Conservation (phyloP, 257 asterid genomes). For the Solanum gandarillasii region DNA sequence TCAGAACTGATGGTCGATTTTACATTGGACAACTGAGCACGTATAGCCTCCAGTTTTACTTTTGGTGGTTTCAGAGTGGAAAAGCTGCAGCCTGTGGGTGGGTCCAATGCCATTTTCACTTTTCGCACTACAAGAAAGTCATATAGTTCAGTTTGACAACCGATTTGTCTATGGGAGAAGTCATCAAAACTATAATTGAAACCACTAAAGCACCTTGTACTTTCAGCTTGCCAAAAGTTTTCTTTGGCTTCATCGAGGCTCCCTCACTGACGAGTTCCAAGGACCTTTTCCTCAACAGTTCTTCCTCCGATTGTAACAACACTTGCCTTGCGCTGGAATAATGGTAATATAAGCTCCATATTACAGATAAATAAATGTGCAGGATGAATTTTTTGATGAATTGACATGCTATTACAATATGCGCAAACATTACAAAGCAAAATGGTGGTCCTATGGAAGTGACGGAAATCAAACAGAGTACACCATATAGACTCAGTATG, state of each 20-base stretch:
- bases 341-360: neutral
- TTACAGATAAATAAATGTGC: neutral
- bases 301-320: constrained; percentile 83
- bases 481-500: neutral
- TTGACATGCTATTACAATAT: neutral
- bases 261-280: constrained; percentile 73
- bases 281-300: constrained; percentile 51
- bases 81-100: constrained; percentile 80
- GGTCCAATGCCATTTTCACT: constrained; percentile 80
- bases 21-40: constrained; percentile 49
- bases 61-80: constrained; percentile 49
- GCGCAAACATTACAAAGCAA: neutral
- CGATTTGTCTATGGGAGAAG: neutral
- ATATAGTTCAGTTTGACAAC: neutral
- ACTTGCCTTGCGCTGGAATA: constrained; percentile 49
- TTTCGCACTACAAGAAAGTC: constrained; percentile 55
- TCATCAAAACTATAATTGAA: neutral
- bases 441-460: neutral
- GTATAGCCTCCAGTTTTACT: constrained; percentile 54
- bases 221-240: constrained; percentile 77
- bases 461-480: neutral
- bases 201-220: constrained; percentile 52
- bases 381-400: neutral
- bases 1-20: constrained; percentile 68
- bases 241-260: constrained; percentile 64